Conservation (phyloP, 1,284 basidiomycete genomes). For the Austropuccinia psidii region DNA sequence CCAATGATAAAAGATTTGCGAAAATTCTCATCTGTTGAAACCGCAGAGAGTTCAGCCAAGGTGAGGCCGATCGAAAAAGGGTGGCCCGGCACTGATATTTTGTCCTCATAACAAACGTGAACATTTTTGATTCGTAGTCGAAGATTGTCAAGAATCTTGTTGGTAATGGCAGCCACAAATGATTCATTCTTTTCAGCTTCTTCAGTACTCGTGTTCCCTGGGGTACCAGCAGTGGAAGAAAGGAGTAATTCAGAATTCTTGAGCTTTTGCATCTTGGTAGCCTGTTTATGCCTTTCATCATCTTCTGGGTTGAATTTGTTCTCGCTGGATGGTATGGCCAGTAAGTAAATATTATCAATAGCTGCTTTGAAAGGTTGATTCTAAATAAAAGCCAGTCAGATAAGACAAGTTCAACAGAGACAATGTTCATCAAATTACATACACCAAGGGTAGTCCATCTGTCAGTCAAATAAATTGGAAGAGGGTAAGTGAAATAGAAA, state of each 20-base stretch:
- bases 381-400: not conserved
- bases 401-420: no score
- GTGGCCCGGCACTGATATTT: slow-evolving; percentile 86
- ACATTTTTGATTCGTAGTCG: slow-evolving; percentile 94
- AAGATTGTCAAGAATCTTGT: slow-evolving; percentile 91
- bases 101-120: slow-evolving; percentile 94
- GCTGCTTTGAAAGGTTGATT: slow-evolving; percentile 34
- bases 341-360: slow-evolving; percentile 36
- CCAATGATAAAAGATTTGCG: slow-evolving; percentile 91
- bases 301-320: slow-evolving; percentile 34
- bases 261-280: slow-evolving; percentile 34
- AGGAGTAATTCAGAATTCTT: slow-evolving; percentile 33
- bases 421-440: not conserved
- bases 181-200: slow-evolving; percentile 70
- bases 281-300: slow-evolving; percentile 35
- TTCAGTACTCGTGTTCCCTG: no score
- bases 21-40: slow-evolving; percentile 90
- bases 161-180: slow-evolving; percentile 71
- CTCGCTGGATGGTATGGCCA: slow-evolving; percentile 34
- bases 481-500: no score
- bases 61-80: slow-evolving; percentile 92
- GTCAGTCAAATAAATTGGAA: no score
- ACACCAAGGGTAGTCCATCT: slow-evolving; percentile 5
- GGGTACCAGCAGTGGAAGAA: not conserved
- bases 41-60: slow-evolving; percentile 80